Evolutionary conservation across 768 basidiomycete genomes (phyloP), one percentile per base, ranked within the genome.

Genomic region (Cantharellus anzutake): DNA sequence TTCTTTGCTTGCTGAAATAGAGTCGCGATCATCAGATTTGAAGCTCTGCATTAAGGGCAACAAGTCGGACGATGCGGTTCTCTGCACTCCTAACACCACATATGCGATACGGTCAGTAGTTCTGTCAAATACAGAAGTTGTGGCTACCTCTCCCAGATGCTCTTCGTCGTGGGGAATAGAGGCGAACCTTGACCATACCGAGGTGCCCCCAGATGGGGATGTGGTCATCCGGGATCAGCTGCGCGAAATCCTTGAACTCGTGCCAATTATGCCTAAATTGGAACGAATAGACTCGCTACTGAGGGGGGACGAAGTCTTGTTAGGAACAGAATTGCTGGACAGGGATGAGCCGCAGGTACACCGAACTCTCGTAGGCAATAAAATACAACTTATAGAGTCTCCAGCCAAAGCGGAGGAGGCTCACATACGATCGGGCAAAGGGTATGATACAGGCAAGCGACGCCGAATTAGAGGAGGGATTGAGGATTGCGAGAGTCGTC

Each of bases 81-180:
- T 94, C 4, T 97, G 94, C 69, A 94, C 92, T 0, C 65, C 74
- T 0, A 76, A 82, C 60, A 81, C 78, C 67, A 98, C 94, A 0
- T 99, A 84, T 67, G 67, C 78, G 2, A 72, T 98, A 37, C 82
- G 93, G 59, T 85, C 91, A 0, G 83, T 98, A n/a, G 76, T 77
- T 4, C 73, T 96, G 53, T 96, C 92, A 16, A 98, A 98, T 69
- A 83, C 90, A 0, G 71, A 93, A 41, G 73, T 92, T 7, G 78
- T 97, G 51, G 74, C 86, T 61, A 81, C 81, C 2, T 73, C 80
- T 16, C 71, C 74, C 2, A 58, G 59, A 57, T 44, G 38, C 35
- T 11, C 35, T 11, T 37, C 52, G 11, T 37, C 52, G 35, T 14
- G 7, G 35, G 11, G 11, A 48, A 11, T 48, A 11, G 38, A 55